Conservation (phyloP, 78 protist species). For the Dictyostelium capitatum region DNA sequence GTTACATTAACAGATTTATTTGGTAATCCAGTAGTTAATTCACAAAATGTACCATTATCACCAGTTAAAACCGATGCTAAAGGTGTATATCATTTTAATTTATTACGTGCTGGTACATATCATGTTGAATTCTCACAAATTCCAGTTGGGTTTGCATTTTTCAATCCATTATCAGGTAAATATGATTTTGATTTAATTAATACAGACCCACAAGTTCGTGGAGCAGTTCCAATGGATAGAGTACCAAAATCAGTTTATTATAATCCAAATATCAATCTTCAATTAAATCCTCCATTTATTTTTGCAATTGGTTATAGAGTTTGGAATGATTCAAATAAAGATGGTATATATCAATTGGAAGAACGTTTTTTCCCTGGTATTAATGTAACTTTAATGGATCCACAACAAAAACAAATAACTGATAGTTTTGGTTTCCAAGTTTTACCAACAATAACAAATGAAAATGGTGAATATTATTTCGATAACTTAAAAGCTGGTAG, state of each 20-base stretch:
- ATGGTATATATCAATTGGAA: conserved; percentile 2
- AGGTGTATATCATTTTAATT: conserved; percentile 27
- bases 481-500: conserved; percentile 35
- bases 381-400: background rate
- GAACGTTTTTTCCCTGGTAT: conserved; percentile 6
- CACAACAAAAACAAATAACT: background rate
- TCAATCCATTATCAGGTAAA: background rate
- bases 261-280: conserved; percentile 35
- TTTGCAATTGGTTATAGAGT: conserved; percentile 23
- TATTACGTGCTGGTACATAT: conserved; percentile 27
- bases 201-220: background rate
- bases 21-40: background rate
- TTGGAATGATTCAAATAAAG: conserved; percentile 33
- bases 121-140: conserved; percentile 1
- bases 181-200: background rate
- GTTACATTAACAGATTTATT: background rate
- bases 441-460: background rate
- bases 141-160: conserved; percentile 34
- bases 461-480: conserved; percentile 11
- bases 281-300: conserved; percentile 8
- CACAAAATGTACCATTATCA: background rate
- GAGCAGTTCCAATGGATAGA: background rate
- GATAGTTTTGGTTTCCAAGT: background rate
- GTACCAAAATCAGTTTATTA: conserved; percentile 21
- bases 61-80: background rate